Base-by-base conservation (phyloP, 768 basidiomycete species). In the Leccinum fibrillosum region DNA sequence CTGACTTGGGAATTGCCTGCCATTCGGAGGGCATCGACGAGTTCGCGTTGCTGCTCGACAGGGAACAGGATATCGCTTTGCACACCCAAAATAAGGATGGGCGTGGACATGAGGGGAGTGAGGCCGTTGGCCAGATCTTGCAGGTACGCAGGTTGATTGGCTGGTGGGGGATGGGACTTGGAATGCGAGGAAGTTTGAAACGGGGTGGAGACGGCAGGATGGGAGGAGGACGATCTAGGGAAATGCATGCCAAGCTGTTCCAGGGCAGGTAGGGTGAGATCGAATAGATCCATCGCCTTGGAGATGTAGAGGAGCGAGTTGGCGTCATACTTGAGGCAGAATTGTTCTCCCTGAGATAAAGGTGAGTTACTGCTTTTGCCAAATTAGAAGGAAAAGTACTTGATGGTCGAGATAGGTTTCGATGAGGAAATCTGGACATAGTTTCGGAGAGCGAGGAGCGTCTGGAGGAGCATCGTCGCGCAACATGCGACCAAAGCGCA, bases 261-360 rank as follows among this genome's bases (percentile, higher is more conserved):
- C 17, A 99, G 81, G 15, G 93, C 82, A 15, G 90, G 82, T 1
- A 78, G 76, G 4, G 93, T 94, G 84, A 99, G 87, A 75, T 98
- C 96, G 74, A 99, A 99, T 0, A 98, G 81, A 72, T 98, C 97
- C 97, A 99, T 99, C 32, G 97, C 97, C 75, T 98, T 99, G 5
- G 93, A 96, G 60, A 99, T 86, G 78, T 98, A 99, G 63, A 98
- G 94, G 73, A 98, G 87, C 2, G 95, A 98, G 76, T 98, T 99
- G 58, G 97, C 96, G 71, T 99, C 97, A 72, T 98, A 99, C 71
- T 97, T 98, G 57, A 99, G 79, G 72, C 97, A 98, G 76, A 98
- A 99, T 66, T 93, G 85, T 74, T 97, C 94, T 53, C 94, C 95
- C 86, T 93, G 80, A 17, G 39, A 25, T 19, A 30, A 47, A 49